A percentile compares a stretch with the other conserved stretches of the same genome.
phyloP scores from a whole-genome alignment of 768 basidiomycete species.

The Boletus coccyginus region DNA sequence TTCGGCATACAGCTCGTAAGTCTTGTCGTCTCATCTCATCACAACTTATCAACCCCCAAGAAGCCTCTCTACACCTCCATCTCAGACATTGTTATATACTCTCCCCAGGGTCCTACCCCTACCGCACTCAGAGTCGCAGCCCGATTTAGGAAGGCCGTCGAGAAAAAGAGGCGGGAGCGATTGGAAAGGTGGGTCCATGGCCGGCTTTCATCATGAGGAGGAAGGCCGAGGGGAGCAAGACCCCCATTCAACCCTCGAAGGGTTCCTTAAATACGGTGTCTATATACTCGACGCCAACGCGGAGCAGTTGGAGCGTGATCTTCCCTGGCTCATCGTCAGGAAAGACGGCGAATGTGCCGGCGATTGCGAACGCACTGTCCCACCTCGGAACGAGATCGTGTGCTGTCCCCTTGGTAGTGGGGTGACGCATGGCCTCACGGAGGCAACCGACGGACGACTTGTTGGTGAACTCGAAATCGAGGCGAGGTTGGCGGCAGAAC shows the following conservation, averaged over 20 bases:
- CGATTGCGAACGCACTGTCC: constrained; percentile 12
- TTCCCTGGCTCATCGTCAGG: constrained; percentile 28
- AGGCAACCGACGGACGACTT: constrained; percentile 29
- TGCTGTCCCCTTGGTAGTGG: neutral
- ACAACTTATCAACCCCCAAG: constrained; percentile 5
- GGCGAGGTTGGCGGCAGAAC: constrained; percentile 8
- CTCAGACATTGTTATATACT: constrained; percentile 89
- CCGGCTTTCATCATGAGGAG: constrained; percentile 10
- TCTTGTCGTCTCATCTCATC: constrained; percentile 16
- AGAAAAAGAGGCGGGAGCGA: constrained; percentile 54
- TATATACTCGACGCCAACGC: constrained; percentile 31
- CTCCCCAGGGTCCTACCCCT: constrained; percentile 58
- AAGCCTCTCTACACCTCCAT: constrained; percentile 83
- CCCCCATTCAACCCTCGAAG: constrained; percentile 22
- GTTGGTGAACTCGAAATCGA: constrained; percentile 25
- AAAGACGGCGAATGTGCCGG: constrained; percentile 28
- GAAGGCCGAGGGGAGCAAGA: constrained; percentile 15
- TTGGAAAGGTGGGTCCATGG: constrained; percentile 20
- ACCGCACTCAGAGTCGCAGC: constrained; percentile 60
- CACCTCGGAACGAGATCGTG: neutral
- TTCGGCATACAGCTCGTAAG: constrained; percentile 87
- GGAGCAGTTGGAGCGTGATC: constrained; percentile 25
- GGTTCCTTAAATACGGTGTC: constrained; percentile 31
- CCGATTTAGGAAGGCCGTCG: constrained; percentile 62
- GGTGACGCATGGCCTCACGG: constrained; percentile 26